Percentiles rank a stretch among this genome's conserved stretches.
These are phyloP conservation scores for Cladophialophora exuberans DNA, from an alignment of 2,329 filamentous ascomycete species.

Conservation along the genomic window DNA sequence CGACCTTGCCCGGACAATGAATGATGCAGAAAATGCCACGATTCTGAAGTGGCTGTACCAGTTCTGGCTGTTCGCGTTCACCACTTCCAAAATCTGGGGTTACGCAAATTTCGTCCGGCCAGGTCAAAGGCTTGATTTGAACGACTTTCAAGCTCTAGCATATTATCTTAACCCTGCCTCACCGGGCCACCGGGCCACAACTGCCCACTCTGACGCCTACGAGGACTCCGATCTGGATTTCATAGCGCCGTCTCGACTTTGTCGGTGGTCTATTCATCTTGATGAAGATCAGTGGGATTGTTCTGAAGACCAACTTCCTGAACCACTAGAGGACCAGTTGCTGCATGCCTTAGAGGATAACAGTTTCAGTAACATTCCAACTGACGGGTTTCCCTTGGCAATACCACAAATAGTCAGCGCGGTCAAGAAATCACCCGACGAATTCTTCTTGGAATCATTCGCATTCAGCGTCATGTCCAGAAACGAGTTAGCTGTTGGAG, in stretches of 20 bases:
- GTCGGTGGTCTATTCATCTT: constrained; percentile 21
- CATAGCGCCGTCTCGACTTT: constrained; percentile 9
- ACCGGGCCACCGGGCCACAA: too few species aligned
- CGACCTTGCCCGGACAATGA: not conserved
- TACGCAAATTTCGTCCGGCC: constrained; percentile 14
- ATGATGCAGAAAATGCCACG: not conserved
- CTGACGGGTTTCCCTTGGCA: constrained; percentile 32
- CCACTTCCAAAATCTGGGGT: constrained; percentile 25
- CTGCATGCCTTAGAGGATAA: constrained; percentile 30
- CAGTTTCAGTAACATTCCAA: constrained; percentile 36
- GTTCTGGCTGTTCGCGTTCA: constrained; percentile 22
- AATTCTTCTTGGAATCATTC: constrained; percentile 34
- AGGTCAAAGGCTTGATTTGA: not conserved
- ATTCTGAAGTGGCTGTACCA: constrained; percentile 24
- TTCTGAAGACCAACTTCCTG: not conserved
- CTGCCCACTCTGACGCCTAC: too few species aligned
- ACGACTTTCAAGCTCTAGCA: not conserved
- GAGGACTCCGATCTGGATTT: too few species aligned
- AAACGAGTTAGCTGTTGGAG: constrained; percentile 27
- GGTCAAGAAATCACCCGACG: constrained; percentile 25
- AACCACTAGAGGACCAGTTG: constrained; percentile 9
- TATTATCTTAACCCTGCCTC: not conserved
- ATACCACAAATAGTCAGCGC: constrained; percentile 32
- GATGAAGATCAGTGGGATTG: constrained; percentile 5
- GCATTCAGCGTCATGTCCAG: constrained; percentile 37